Base-by-base conservation (phyloP, 139 green algal genomes). In the Chlamydomonas sphaeroides region DNA sequence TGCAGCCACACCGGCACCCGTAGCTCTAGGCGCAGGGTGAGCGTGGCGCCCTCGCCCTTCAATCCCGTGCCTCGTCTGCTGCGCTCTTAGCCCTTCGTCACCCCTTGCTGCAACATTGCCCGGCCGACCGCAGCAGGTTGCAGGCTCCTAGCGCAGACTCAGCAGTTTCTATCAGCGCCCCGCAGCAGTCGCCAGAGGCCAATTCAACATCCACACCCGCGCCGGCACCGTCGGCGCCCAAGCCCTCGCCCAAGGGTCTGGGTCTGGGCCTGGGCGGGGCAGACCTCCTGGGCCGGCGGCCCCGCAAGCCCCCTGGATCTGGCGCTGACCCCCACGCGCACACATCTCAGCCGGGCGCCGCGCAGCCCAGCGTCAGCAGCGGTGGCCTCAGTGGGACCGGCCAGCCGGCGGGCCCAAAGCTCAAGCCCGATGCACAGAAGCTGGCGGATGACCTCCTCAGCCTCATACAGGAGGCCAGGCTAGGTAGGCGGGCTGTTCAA, bases 401-500 rank as follows among this genome's bases (percentile, higher is more conserved):
- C n/a, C n/a, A n/a, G n/a, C n/a, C n/a, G 45, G 45, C 45, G 45
- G 11, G 11, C 21, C 63, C 70, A 42, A 72, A 70, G 45, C 41
- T 90, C n/a, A 80, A 67, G 0, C 68, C 86, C 30, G 75, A 89
- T 11, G 80, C 87, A 2, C 80, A 89, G 67, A 41, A 61, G n/a
- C 63, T 92, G n/a, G 86, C 86, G 59, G 86, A 92, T 42, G 89
- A 92, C 30, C 45, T 92, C 4, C 38, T 88, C 41, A 74, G 79
- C 38, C 65, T 92, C 17, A 53, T 77, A 1, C n/a, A 63, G 23
- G 79, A 86, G 76, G 76, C 76, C 20, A 63, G 76, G n/a, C 36
- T 83, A 11, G 76, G 76, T 80, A 32, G 6, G 68, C n/a, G 20
- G 6, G 68, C 10, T 32, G 49, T 41, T 8, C 67, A 75, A 77